phyloP scores from a whole-genome alignment of 257 asterid species.

The Solanum tarijense region DNA sequence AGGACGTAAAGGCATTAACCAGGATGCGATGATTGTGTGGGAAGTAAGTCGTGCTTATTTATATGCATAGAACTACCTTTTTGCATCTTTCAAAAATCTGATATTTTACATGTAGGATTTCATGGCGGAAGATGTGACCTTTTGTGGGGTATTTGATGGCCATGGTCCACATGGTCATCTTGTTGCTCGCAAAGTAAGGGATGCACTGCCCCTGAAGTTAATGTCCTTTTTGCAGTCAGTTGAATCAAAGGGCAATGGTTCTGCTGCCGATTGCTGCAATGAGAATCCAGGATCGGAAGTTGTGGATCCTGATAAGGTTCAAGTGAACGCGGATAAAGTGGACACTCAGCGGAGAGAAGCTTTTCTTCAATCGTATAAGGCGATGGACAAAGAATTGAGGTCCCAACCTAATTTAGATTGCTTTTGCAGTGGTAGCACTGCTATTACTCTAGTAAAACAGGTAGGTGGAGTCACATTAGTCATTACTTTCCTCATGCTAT shows the following conservation, averaged over 20 bases:
- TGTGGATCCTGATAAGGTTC: conserved; percentile 48
- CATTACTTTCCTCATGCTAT: neutral
- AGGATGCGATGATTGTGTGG: conserved; percentile 98
- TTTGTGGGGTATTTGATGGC: conserved; percentile 94
- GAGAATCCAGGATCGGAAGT: conserved; percentile 45
- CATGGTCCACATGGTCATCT: conserved; percentile 97
- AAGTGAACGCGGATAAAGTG: conserved; percentile 29
- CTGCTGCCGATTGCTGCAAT: conserved; percentile 49
- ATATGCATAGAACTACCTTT: neutral
- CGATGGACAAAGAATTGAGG: conserved; percentile 91
- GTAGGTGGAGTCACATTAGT: conserved; percentile 11
- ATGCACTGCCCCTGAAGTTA: conserved; percentile 62
- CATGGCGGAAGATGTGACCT: conserved; percentile 70
- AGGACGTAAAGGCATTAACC: conserved; percentile 95
- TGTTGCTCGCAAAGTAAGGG: conserved; percentile 94
- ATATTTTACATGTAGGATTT: conserved; percentile 46
- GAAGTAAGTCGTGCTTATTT: conserved; percentile 45
- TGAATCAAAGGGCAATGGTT: conserved; percentile 44
- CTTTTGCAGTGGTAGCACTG: conserved; percentile 98
- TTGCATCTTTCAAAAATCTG: neutral
- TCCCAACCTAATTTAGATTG: conserved; percentile 86
- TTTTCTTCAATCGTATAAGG: conserved; percentile 76
- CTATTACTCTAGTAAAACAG: conserved; percentile 74
- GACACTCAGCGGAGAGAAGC: conserved; percentile 70
- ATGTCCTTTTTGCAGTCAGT: conserved; percentile 42